Base-by-base conservation (phyloP, 1,139 yeast genomes). In the Debaryomyces psychrophilus region DNA sequence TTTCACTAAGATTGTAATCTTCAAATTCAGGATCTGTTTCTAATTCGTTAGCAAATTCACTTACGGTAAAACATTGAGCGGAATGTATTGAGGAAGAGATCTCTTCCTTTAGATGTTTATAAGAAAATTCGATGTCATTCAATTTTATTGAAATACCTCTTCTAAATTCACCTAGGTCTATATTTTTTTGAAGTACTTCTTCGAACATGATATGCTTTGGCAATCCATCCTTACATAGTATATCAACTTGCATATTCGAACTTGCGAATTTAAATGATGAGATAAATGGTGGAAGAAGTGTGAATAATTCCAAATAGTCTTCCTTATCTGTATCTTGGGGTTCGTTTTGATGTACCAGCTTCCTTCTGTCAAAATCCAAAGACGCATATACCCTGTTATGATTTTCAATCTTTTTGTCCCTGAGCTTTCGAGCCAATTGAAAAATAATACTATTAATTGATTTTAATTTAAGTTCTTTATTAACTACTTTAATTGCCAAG, bases 161-260 rank as follows among this genome's bases (percentile, higher is more conserved):
- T 43, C 68, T 69, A 50, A 63, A 74, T 44, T 69, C 71, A 2
- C 68, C 69, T 44, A 76, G 57, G 50, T 76, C 73, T 17, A 70
- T 53, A 5, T 68, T 61, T 36, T 62, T 50, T 2, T 56, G 58
- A 1, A 64, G 43, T 2, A 50, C 49, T 2, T 59, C 58, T 41
- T 70, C 74, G 36, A 43, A 56, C 8, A 69, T 54, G 1, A 51
- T 50, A 43, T 68, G 69, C 43, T 64, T 60, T 0, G 80, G 80
- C 15, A 76, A 58, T 4, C 71, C 69, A 49, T 75, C 80, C 46
- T 73, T 73, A 50, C 79, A 73, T 14, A 71, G 62, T 11, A 75
- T 60, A 47, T 71, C 75, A 1, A 69, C 61, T 45, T 68, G 69
- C 15, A 73, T 43, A 17, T 61, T 55, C 3, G 64, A 49, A 9